Base-by-base conservation (phyloP, 208 protist genomes). In the Leishmania martiniquensis region DNA sequence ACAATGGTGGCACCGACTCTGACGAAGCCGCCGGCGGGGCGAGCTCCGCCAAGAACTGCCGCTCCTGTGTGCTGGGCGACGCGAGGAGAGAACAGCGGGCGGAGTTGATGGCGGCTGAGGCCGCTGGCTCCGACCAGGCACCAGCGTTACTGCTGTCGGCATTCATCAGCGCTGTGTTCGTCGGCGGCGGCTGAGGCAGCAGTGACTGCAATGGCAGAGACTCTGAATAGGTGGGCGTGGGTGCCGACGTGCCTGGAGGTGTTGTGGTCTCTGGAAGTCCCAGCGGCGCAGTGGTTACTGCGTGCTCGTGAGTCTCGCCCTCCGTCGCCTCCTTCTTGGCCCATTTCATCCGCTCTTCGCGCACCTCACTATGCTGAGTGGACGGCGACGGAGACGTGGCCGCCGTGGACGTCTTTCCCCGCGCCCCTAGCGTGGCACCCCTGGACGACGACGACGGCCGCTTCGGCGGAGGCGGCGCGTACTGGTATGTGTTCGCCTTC, bases 401-500 rank as follows among this genome's bases (percentile, higher is more conserved):
- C 51, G 20, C 70, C 57, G 13, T 10, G 37, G 1, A 22, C 15
- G 20, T 54, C 42, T 29, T 82, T 69, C 15, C 13, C 4, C 70
- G 47, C 44, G 34, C n/a, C 49, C 44, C 49, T 70, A 17, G 42
- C 25, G 25, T 37, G n/a, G 67, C 22, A 32, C 34, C 37, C 1
- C 32, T 39, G n/a, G n/a, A n/a, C 17, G 75, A 32, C 29, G 69
- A 45, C 42, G 37, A 45, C 63, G 3, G 63, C 63, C 5, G 42
- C 39, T 51, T 62, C 13, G 57, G 29, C 57, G 25, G 57, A 0
- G 57, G 63, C 34, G 63, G 75, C 0, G 73, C 67, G 66, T 97
- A 97, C 76, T 97, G 93, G 76, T 97, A 97, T 29, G 76, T 88
- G 0, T 75, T 88, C 13, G n/a, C 74, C 32, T 77, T 69, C 79